Conservation (phyloP, 345 rosid genomes). For the Lepidium aucheri region DNA sequence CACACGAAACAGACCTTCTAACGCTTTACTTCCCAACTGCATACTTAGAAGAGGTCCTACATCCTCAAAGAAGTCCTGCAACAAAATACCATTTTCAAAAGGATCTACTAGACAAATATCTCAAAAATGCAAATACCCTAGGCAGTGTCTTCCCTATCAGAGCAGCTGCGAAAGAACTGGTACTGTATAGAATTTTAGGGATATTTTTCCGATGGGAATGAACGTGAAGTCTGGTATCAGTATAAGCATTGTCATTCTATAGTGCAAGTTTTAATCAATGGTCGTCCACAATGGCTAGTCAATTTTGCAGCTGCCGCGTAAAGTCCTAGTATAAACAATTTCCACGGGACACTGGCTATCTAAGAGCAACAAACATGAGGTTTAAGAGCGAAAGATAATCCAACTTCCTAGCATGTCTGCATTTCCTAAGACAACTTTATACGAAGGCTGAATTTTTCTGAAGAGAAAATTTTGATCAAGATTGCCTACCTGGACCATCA, state of each 20-base stretch:
- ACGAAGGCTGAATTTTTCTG: background rate
- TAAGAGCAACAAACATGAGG: background rate
- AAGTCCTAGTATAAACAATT: background rate
- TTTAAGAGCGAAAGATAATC: background rate
- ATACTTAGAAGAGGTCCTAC: constrained; percentile 95
- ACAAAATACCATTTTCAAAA: background rate
- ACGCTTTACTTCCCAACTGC: constrained; percentile 92
- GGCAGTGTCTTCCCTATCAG: background rate
- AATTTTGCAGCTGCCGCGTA: background rate
- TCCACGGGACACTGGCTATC: background rate
- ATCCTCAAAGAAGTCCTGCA: constrained; percentile 96
- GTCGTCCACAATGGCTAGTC: background rate
- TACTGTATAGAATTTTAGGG: background rate
- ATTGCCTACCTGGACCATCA: constrained; percentile 91
- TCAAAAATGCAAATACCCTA: background rate
- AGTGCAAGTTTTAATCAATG: constrained; percentile 3
- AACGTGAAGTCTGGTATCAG: background rate
- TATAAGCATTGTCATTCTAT: background rate
- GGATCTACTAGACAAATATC: constrained; percentile 11
- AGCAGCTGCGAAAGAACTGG: background rate
- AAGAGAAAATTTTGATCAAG: background rate
- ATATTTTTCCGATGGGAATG: background rate
- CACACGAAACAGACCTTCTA: constrained; percentile 92
- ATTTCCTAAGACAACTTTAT: background rate
- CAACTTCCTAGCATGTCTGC: background rate